Evolutionary conservation across 192 early-diverging fungal genomes (phyloP), one percentile per base, ranked within the genome.

Genomic region (Rhizophlyctis rosea): DNA sequence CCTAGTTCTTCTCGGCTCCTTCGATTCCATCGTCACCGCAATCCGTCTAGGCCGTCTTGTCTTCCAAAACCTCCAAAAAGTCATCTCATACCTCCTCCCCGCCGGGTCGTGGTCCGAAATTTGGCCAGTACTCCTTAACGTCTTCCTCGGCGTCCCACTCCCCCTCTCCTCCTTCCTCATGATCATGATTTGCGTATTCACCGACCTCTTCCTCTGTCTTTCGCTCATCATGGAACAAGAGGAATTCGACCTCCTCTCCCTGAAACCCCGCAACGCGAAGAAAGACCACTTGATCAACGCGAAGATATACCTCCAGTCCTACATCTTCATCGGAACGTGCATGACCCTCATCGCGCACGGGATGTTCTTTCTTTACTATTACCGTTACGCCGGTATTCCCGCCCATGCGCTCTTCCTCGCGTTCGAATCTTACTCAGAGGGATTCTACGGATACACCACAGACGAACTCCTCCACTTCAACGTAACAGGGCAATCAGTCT

Each of bases 11-110:
- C 54, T 81, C 55, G 84, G 73, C 73, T 81, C 83, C 66, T 87
- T 92, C 63, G 69, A 82, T 25, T 85, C 88, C 2, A 71, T 90
- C 3, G 50, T 85, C 5, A 78, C 76, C 23, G 91, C 86, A n/a
- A 88, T 96, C 68, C 84, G 88, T 59, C 80, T 81, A 53, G 93
- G 93, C 27, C 85, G 93, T 5, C 65, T 94, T 29, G 83, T 88
- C 18, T 96, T 93, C 70, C 84, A 90, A 67, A 96, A 96, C 75
- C 67, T 93, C 32, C 86, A 91, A 65, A 93, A 96, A 72, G 90
- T 91, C 28, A 87, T 92, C 70, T 61, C 87, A 1, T 95, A 93
- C 59, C 71, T 94, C 51, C 64, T 94, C 59, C 90, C 92, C 0
- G 84, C 87, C 47, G 90, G 88, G 44, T 79, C 58, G 44, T 80